A percentile compares a stretch with the other conserved stretches of the same genome.
These are phyloP conservation scores for Colletotrichum sublineola DNA, from an alignment of 2,329 filamentous ascomycete species.

Conservation along the genomic window DNA sequence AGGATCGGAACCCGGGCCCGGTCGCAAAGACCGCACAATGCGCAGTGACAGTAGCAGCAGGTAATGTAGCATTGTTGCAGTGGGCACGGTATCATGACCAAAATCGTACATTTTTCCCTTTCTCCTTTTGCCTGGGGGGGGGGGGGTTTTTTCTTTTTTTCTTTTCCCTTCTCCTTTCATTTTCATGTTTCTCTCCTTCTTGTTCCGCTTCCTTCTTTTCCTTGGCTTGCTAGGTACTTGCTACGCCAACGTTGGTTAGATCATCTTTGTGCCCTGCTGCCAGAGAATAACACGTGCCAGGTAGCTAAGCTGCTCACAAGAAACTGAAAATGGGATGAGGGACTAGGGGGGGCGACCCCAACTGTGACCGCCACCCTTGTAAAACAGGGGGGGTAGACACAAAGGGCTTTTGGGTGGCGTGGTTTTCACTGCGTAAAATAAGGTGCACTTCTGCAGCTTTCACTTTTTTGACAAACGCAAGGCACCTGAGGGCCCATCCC, in stretches of 20 bases:
- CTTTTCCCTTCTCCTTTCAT: no score
- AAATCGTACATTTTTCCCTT: not conserved
- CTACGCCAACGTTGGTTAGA: not conserved
- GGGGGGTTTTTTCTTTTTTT: no score
- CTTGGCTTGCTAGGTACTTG: not conserved
- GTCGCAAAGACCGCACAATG: conserved; percentile 13
- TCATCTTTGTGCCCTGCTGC: not conserved
- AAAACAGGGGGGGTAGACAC: not conserved
- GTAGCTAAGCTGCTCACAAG: conserved; percentile 8
- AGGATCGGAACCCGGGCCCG: conserved; percentile 23
- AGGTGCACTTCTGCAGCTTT: conserved; percentile 2
- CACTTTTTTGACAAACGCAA: not conserved
- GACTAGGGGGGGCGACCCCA: conserved; percentile 7
- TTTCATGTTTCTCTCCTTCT: no score
- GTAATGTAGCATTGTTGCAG: not conserved
- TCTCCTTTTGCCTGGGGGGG: not conserved
- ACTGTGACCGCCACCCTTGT: not conserved
- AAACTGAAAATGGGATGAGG: conserved; percentile 10
- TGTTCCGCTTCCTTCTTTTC: not conserved
- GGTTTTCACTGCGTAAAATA: not conserved
- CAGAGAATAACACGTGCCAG: conserved; percentile 13
- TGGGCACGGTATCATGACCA: conserved; percentile 7
- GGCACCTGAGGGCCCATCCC: not conserved
- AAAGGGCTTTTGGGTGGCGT: not conserved
- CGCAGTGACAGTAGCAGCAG: not conserved